Base-by-base conservation (phyloP, 768 basidiomycete genomes). In the Boletus tomentosulus region DNA sequence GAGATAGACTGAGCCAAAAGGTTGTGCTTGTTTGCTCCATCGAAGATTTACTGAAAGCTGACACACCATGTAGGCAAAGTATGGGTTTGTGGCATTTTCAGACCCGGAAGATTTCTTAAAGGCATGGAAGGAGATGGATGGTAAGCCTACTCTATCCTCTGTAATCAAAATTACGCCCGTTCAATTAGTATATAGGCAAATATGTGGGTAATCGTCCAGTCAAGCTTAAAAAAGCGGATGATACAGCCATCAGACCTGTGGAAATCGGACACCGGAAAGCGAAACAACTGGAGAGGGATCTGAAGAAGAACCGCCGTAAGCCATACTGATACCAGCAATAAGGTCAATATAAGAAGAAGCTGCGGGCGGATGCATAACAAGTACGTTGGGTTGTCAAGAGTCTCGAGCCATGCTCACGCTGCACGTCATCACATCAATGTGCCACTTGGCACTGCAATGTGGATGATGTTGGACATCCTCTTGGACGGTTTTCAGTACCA, bases 121-220 rank as follows among this genome's bases (percentile, higher is more conserved):
- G 67, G 96, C 96, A 16, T 99, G 96, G 96, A 98, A 98, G 69
- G 95, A 98, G 71, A 98, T 97, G 95, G 94, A 98, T 70, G 96
- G 95, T 91, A 61, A 34, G 88, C 68, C 1, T 41, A 38, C 8
- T 7, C 43, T 1, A 49, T 30, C 30, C 50, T 52, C 10, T 43
- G 4, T 12, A 3, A 27, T 24, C 28, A 12, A 19, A 9, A 15
- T 46, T 43, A 27, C 48, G 33, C 28, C 37, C 48, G 48, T 15
- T 61, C 35, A 63, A 46, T 31, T 38, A 16, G 35, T 27, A 13
- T 38, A 73, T 45, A 86, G 95, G 95, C 58, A 98, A 98, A 77
- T 99, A 99, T 71, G 95, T 99, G 48, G 97, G 97, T 41, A 96
- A 96, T 65, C 82, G 97, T 49, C 97, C 97, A n/a, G 84, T 99